Base-by-base conservation (phyloP, 306 rosid genomes). In the Luffa acutangula region DNA sequence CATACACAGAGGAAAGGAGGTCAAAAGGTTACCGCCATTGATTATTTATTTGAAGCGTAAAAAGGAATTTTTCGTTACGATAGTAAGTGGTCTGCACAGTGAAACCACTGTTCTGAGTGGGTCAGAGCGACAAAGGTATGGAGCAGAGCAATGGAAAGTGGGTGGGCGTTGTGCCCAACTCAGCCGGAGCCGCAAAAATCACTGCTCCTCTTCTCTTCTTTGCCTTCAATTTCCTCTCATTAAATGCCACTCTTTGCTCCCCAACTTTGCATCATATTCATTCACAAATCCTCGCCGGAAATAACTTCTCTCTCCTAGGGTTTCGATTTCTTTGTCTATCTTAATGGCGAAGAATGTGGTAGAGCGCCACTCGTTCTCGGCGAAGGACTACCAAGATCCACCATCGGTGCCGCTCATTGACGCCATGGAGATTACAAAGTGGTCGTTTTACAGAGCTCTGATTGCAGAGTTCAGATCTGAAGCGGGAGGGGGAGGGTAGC, bases 331-430 rank as follows among this genome's bases (percentile, higher is more conserved):
- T 48, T 59, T 46, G 37, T 79, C 33, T 25, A 1, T 62, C 25
- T 9, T 79, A 1, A 53, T 53, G 59, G 59, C 59, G 2, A 53
- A 53, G 3, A 57, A 3, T 34, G 33, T 89, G 98, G 83, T 93
- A 65, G 96, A 87, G 80, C 83, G 86, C 25, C 89, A 96, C 20
- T 89, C 95, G 1, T 89, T 89, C 82, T 48, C 91, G 2, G 87
- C 80, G 52, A 92, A 89, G 87, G 98, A 25, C 31, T 25, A 25
- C 31, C 31, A 25, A 1, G 31, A 25, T 25, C 31, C 31, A 1
- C 31, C 31, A 25, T 1, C 31, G 31, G n/a, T n/a, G n/a, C n/a
- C n/a, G n/a, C n/a, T n/a, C n/a, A n/a, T n/a, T n/a, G n/a, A 25
- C 31, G 31, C 31, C 1, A 1, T 25, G 31, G 31, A 25, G 31